A percentile compares a stretch with the other conserved stretches of the same genome.
These are phyloP conservation scores for Solanum pinnatisectum DNA, from an alignment of 257 asterid genomes.

Conservation along the genomic window DNA sequence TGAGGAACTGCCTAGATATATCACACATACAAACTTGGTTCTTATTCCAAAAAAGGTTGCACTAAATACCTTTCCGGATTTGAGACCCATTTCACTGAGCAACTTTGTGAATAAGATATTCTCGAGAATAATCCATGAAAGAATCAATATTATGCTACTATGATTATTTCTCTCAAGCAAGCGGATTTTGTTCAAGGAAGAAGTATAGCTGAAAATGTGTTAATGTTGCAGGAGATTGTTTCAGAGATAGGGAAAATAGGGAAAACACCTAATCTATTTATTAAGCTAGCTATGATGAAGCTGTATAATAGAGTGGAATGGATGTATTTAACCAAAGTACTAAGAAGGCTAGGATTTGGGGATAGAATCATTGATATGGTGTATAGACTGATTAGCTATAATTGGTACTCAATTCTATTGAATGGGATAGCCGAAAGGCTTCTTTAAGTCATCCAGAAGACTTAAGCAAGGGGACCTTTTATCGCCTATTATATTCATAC, in stretches of 20 bases:
- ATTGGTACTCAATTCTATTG: too few relatives aligned
- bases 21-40: not conserved
- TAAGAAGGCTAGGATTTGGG: not conserved
- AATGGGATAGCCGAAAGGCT: not conserved
- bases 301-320: not conserved
- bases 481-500: too few relatives aligned
- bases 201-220: not conserved
- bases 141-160: not conserved
- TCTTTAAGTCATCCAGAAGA: not conserved
- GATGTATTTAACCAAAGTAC: too few relatives aligned
- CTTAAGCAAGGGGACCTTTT: not conserved
- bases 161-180: not conserved
- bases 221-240: not conserved
- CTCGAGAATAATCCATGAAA: not conserved
- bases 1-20: not conserved
- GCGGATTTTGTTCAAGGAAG: not conserved
- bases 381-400: not conserved
- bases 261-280: not conserved
- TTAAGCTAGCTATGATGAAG: not conserved
- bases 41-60: not conserved
- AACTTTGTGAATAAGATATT: not conserved
- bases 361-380: not conserved
- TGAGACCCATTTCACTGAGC: not conserved
- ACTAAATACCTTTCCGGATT: not conserved
- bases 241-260: not conserved